Percentiles rank a stretch among this genome's conserved stretches.
phyloP scores from a whole-genome alignment of 352 stramenopile genomes.

The Phytophthora rubi region DNA sequence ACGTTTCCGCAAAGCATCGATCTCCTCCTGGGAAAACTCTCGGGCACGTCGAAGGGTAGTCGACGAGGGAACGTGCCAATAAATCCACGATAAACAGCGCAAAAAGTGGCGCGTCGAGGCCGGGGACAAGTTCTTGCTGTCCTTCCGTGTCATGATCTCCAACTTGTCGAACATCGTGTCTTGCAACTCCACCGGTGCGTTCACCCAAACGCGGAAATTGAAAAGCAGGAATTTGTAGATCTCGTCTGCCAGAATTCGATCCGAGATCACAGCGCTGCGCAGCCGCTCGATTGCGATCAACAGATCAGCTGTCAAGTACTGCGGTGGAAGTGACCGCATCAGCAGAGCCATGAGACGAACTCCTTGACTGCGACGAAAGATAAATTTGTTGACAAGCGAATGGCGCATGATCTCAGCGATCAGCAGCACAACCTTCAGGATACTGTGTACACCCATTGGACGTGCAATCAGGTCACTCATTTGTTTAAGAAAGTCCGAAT shows the following conservation, averaged over 20 bases:
- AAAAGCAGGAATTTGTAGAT: slow-evolving; percentile 87
- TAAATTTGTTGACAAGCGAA: slow-evolving; percentile 89
- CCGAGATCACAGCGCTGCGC: slow-evolving; percentile 76
- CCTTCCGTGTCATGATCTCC: slow-evolving; percentile 77
- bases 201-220: slow-evolving; percentile 89
- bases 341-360: slow-evolving; percentile 76
- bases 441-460: slow-evolving; percentile 69
- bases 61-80: slow-evolving; percentile 58
- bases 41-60: slow-evolving; percentile 61
- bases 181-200: slow-evolving; percentile 73
- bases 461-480: slow-evolving; percentile 77
- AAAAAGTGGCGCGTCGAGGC: slow-evolving; percentile 84
- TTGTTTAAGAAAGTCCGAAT: slow-evolving; percentile 74
- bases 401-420: slow-evolving; percentile 88
- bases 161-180: slow-evolving; percentile 82
- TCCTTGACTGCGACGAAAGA: slow-evolving; percentile 79
- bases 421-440: slow-evolving; percentile 79
- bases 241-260: slow-evolving; percentile 79
- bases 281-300: slow-evolving; percentile 77
- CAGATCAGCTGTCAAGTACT: slow-evolving; percentile 74
- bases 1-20: slow-evolving; percentile 65
- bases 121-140: slow-evolving; percentile 70
- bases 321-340: slow-evolving; percentile 65
- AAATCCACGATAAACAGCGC: slow-evolving; percentile 86
- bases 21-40: slow-evolving; percentile 59